phyloP scores from a whole-genome alignment of 1,139 yeast genomes.

The Geotrichum histeridarum region DNA sequence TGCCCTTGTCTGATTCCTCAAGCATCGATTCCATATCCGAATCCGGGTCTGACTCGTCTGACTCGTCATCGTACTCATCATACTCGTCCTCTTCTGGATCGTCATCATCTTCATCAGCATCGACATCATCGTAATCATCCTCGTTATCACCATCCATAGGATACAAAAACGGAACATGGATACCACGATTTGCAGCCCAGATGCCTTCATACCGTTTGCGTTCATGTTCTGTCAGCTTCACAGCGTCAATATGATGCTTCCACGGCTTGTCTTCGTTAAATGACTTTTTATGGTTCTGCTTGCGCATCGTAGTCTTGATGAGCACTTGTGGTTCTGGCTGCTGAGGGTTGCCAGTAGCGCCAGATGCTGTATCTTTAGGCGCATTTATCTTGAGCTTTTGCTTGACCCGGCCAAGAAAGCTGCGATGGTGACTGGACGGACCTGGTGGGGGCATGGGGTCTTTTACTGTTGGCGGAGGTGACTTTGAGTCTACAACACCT shows the following conservation, averaged over 20 bases:
- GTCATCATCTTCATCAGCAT: constrained; percentile 16
- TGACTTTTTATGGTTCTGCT: constrained; percentile 45
- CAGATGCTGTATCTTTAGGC: neutral
- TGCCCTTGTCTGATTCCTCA: neutral
- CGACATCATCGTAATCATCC: constrained; percentile 13
- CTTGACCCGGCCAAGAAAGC: constrained; percentile 14
- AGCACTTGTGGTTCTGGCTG: neutral
- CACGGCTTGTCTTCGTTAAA: constrained; percentile 94
- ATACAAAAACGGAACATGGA: constrained; percentile 45
- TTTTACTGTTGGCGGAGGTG: neutral
- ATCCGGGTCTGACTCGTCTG: constrained; percentile 22
- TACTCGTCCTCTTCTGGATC: constrained; percentile 13
- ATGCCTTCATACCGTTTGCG: constrained; percentile 85
- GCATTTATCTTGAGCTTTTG: constrained; percentile 10
- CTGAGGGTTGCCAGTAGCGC: neutral
- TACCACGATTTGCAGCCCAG: constrained; percentile 83
- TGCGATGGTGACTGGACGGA: constrained; percentile 1
- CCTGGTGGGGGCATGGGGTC: constrained; percentile 3
- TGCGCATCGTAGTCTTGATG: constrained; percentile 64
- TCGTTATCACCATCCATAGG: constrained; percentile 29
- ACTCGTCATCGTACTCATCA: constrained; percentile 16
- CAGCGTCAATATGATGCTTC: constrained; percentile 74
- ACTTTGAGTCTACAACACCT: constrained; percentile 1
- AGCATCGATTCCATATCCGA: constrained; percentile 1
- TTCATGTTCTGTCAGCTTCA: constrained; percentile 62